Conservation (phyloP, 176 grass and related monocot genomes). For the Juncus inflexus region DNA sequence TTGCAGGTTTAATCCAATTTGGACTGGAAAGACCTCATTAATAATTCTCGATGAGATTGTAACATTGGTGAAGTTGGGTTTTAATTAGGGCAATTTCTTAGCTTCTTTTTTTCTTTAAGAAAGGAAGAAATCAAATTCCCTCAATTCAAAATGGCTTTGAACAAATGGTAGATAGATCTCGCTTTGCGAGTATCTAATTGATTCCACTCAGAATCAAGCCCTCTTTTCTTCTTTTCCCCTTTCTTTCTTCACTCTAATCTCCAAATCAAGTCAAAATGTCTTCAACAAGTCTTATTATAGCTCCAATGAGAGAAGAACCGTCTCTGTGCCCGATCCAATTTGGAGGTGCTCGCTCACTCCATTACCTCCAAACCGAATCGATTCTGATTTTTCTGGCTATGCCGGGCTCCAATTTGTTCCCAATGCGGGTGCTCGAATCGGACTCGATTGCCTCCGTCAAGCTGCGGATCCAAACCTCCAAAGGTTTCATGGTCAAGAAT, state of each 20-base stretch:
- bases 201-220: neutral
- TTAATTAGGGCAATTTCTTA: conserved; percentile 35
- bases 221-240: neutral
- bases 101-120: conserved; percentile 26
- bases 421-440: conserved; percentile 46
- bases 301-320: conserved; percentile 34
- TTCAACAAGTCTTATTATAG: conserved; percentile 30
- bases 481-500: conserved; percentile 59
- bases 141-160: conserved; percentile 33
- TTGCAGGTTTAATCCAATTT: too few relatives aligned
- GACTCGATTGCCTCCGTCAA: conserved; percentile 78
- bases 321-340: conserved; percentile 38
- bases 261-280: conserved; percentile 40
- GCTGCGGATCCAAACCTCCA: conserved; percentile 65
- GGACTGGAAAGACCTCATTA: too few relatives aligned
- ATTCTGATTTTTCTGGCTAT: conserved; percentile 62
- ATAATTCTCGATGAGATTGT: conserved; percentile 25
- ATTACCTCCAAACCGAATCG: conserved; percentile 36
- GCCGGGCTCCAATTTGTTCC: conserved; percentile 47
- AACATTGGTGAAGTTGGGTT: conserved; percentile 21
- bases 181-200: neutral
- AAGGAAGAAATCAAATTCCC: conserved; percentile 29
- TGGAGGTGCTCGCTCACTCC: conserved; percentile 27
- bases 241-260: conserved; percentile 7
- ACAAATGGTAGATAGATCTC: conserved; percentile 27